Evolutionary conservation across 805 yeast species (phyloP).

Genomic region (Cyberlindnera veronae): DNA sequence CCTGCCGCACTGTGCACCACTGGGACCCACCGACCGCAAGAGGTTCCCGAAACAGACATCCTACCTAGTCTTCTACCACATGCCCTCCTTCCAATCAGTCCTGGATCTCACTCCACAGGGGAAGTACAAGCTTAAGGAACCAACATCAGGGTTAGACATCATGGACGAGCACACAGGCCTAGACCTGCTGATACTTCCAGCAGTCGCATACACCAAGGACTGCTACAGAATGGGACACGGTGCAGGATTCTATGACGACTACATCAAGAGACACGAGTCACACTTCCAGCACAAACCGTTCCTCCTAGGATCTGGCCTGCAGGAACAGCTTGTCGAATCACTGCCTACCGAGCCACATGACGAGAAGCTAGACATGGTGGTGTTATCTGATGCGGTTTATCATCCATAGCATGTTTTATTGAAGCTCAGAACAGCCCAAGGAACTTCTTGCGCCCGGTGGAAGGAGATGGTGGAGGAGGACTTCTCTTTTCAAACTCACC

Average conservation of each 20-base stretch:
- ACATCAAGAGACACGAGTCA: slow-evolving; percentile 44
- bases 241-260: slow-evolving; percentile 88
- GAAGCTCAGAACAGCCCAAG: slow-evolving; percentile 3
- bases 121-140: slow-evolving; percentile 64
- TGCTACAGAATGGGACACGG: slow-evolving; percentile 79
- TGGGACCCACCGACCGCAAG: slow-evolving; percentile 26
- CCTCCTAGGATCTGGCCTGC: slow-evolving; percentile 62
- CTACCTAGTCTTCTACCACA: slow-evolving; percentile 54
- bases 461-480: background rate
- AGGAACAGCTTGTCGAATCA: slow-evolving; percentile 52
- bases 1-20: slow-evolving; percentile 48
- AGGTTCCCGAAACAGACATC: slow-evolving; percentile 30
- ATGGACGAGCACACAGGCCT: slow-evolving; percentile 39
- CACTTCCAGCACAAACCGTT: slow-evolving; percentile 33
- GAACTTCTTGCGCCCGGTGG: slow-evolving; percentile 3
- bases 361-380: slow-evolving; percentile 50
- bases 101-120: slow-evolving; percentile 59
- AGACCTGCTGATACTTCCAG: slow-evolving; percentile 80
- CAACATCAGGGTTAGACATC: slow-evolving; percentile 34
- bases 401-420: background rate
- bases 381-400: slow-evolving; percentile 36
- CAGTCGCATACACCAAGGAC: slow-evolving; percentile 65
- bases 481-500: slow-evolving; percentile 38
- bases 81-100: slow-evolving; percentile 42
- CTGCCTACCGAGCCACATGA: slow-evolving; percentile 66